Evolutionary conservation across 2,329 filamentous ascomycete species (phyloP), one percentile per base, ranked within the genome.

Genomic region (Penicillium occitanis): DNA sequence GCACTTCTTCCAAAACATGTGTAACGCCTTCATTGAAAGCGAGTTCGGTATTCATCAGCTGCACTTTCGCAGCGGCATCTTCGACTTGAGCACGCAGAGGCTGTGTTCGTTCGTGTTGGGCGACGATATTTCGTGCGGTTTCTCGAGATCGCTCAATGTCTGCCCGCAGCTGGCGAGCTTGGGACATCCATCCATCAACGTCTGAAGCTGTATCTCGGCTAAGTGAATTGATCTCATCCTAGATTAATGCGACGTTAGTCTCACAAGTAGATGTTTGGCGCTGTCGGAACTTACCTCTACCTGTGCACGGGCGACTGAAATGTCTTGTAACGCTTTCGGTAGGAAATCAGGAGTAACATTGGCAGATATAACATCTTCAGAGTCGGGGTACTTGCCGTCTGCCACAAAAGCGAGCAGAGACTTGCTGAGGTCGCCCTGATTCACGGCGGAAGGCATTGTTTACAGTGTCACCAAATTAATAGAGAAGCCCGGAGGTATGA

Each of bases 161-260:
- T 68, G 89, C 86, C 76, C 96, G 92, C 7, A 97, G 86, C 62
- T 89, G 87, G 77, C 92, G 92, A 58, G 93, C 92, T 76, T 95
- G 92, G 61, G 84, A 81, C 65, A 96, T 91, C 94, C 94, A 98
- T 61, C 89, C 86, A 74, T 92, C 90, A 61, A 97, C 90, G 73
- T 96, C 90, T 46, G 89, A 86, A 65, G 89, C 90, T 19, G 88
- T 90, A 70, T 92, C 88, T 73, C 88, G 86, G 77, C 93, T 96
- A 68, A 95, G 87, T 25, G 82, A 78, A 69, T 89, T 90, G 66
- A 98, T 90, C 72, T 96, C 89, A 67, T 85, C 79, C 88, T 91
- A 71, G 57, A 50, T 17, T 44, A 42, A 46, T 17, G 11, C 5
- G 22, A 19, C 1, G 40, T 59, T 46, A 61, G 37, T 48, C 2